Conservation (phyloP, 2,329 filamentous ascomycete genomes). For the Tothia fuscella region DNA sequence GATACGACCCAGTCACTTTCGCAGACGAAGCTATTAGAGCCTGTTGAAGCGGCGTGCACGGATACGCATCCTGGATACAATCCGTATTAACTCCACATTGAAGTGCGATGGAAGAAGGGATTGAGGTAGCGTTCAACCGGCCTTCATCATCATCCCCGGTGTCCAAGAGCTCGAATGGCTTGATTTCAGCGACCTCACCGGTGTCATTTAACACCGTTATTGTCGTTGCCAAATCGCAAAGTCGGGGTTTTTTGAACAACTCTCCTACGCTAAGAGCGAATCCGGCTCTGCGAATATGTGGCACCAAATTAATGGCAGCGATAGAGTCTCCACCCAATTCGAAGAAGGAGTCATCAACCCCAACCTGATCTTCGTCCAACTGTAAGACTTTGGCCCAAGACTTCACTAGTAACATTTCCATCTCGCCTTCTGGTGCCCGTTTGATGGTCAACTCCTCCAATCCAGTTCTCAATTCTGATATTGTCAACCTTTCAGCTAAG, state of each 20-base stretch:
- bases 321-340: neutral
- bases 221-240: neutral
- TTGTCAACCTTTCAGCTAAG: too few species aligned
- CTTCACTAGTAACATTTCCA: too few species aligned
- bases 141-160: neutral
- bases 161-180: neutral
- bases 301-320: constrained; percentile 11
- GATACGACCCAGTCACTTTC: constrained; percentile 23
- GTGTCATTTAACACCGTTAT: too few species aligned
- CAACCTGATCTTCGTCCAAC: too few species aligned
- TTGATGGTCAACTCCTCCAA: too few species aligned
- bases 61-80: constrained; percentile 35
- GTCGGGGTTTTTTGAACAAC: constrained; percentile 22
- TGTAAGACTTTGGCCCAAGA: too few species aligned
- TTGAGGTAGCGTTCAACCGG: constrained; percentile 15
- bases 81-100: constrained; percentile 19
- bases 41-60: constrained; percentile 76
- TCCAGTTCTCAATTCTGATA: too few species aligned
- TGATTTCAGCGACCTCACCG: too few species aligned
- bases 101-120: too few species aligned
- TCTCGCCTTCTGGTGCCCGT: too few species aligned
- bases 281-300: constrained; percentile 24
- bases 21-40: constrained; percentile 54
- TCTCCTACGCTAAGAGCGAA: constrained; percentile 30
- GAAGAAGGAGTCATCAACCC: too few species aligned